Evolutionary conservation across 179 eudicot species (phyloP), one percentile per base, ranked within the genome.

Genomic region (Carnegiea gigantea): DNA sequence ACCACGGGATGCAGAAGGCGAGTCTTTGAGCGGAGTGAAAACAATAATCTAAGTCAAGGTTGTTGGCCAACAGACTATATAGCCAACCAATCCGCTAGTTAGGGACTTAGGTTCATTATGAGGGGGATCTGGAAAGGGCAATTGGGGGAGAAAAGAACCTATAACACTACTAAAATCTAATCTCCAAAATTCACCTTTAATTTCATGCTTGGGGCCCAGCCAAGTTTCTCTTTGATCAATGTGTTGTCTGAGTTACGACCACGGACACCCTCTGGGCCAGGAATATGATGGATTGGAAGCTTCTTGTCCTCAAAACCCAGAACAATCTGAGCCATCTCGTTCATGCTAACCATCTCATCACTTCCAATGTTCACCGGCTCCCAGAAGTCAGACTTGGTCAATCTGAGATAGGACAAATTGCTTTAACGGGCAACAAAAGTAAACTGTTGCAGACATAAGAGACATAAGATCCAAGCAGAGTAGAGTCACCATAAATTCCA

Each of bases 221-320:
- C 95, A 77, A 94, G 94, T 89, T 93, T 95, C 83, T 95, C 99
- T 76, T 94, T 95, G 57, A 94, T 95, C 70, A 95, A 84, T 14
- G 98, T 92, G 86, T 96, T 96, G 88, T 96, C 99, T 2, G 99
- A 96, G 86, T 96, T 96, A 77, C 99, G 92, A 38, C 99, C 99
- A 82, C 99, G 98, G 24, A 96, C 99, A 82, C 99, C 99, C 87
- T 96, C 99, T 23, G 99, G 99, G n/a, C 99, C 99, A 3, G 99
- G 99, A 81, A 96, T 96, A 84, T 94, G 98, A 44, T 96, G 95
- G 79, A 96, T 96, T 0, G 96, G 96, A 54, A 96, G 92, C 83
- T 92, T 94, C 92, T 87, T 94, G 30, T 92, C 78, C 75, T 93
- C 98, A 59, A 96, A 96, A 86, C 98, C 87, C 28, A 91, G 91